A percentile compares a stretch with the other conserved stretches of the same genome.
Evolutionary conservation across 2,329 filamentous ascomycete genomes (phyloP).

Genomic region (Cadophora malorum): DNA sequence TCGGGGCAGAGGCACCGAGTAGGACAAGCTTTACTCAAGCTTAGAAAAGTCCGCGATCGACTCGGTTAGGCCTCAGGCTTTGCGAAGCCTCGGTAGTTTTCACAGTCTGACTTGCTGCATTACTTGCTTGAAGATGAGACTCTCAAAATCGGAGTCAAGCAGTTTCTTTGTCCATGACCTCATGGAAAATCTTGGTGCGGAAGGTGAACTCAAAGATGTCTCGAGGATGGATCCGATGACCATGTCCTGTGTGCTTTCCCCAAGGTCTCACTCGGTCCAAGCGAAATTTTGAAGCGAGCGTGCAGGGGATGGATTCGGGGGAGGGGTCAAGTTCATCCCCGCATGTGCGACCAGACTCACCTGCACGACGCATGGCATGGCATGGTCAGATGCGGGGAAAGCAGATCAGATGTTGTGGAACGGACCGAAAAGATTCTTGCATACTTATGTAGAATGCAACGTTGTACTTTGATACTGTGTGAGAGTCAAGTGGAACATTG

Average conservation of each 20-base stretch:
- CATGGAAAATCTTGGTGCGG: neutral
- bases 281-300: conserved; percentile 1
- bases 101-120: neutral
- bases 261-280: conserved; percentile 5
- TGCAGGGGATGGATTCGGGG: neutral
- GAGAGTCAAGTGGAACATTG: neutral
- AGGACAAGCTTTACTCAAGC: neutral
- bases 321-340: conserved; percentile 6
- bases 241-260: neutral
- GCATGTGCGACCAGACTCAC: conserved; percentile 6
- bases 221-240: conserved; percentile 6
- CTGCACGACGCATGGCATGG: conserved; percentile 4
- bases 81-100: neutral
- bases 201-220: neutral
- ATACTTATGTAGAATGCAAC: neutral
- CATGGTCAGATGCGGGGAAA: conserved; percentile 17
- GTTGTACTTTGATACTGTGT: neutral
- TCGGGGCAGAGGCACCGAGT: neutral
- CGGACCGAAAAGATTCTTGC: conserved; percentile 3
- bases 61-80: neutral
- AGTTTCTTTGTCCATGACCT: neutral
- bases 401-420: conserved; percentile 14
- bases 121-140: neutral
- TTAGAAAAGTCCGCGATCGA: neutral
- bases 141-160: no score